Base-by-base conservation (phyloP, 306 rosid species). In the Carpinus fangiana region DNA sequence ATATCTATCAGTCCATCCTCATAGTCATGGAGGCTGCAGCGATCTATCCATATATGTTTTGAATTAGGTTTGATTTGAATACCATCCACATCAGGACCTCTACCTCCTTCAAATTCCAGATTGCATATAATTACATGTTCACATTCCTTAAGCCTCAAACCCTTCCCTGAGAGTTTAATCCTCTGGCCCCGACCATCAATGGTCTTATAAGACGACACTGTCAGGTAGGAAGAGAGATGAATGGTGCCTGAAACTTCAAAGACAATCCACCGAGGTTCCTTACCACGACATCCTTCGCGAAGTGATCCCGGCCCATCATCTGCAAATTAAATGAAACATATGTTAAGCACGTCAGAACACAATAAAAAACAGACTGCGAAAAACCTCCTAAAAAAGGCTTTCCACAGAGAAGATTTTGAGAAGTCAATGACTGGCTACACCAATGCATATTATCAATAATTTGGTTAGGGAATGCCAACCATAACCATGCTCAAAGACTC, bases 281-380 rank as follows among this genome's bases (percentile, higher is more conserved):
- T 96, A 78, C 46, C 74, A 18, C 94, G 86, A 80, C 99, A 93
- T 1, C 88, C 99, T 2, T 83, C 86, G 14, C 99, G 90, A 16
- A 93, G 89, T 16, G 99, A 96, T 73, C 99, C 99, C 0, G 96
- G 96, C n/a, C 98, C 99, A 78, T 96, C 99, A 81, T 96, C 99
- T 96, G 73, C 73, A 81, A 31, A 18, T 43, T 73, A 68, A 69
- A 82, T 26, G 13, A 70, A 52, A 77, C 7, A 70, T 18, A 77
- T 18, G 38, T 20, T 20, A 51, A 47, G 73, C 51, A 51, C 54
- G 43, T 47, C 48, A 47, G 10, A 74, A 54, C 55, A 62, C 26
- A 41, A 62, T 67, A 9, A 67, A 41, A 67, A 6, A 36, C 11
- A 41, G 23, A 41, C 8, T 66, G 9, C 4, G 1, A 23, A 8